These are phyloP conservation scores for Vicia faba DNA, from an alignment of 306 rosid genomes.

Conservation along the genomic window DNA sequence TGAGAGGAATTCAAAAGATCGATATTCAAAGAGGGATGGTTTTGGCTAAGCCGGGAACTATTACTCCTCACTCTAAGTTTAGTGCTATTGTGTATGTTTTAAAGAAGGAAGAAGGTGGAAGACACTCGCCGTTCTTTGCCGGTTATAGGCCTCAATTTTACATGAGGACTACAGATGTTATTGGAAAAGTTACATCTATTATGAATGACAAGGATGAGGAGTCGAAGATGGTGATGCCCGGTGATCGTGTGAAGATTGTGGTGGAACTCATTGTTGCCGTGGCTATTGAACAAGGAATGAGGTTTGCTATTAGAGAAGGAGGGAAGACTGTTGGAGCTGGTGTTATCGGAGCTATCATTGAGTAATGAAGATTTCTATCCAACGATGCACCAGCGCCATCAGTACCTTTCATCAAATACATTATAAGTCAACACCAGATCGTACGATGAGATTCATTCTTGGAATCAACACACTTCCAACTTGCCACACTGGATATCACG, in stretches of 20 bases:
- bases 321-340: slow-evolving; percentile 96
- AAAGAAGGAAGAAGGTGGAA: slow-evolving; percentile 91
- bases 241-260: slow-evolving; percentile 83
- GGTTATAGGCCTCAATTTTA: slow-evolving; percentile 91
- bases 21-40: slow-evolving; percentile 95
- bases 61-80: slow-evolving; percentile 82
- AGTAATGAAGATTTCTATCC: slow-evolving; percentile 48
- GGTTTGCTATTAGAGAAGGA: slow-evolving; percentile 94
- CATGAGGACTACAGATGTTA: slow-evolving; percentile 92
- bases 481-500: too few species aligned
- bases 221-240: slow-evolving; percentile 94
- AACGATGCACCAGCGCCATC: too few species aligned
- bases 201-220: slow-evolving; percentile 89
- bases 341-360: slow-evolving; percentile 75
- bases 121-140: slow-evolving; percentile 77
- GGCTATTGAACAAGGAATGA: slow-evolving; percentile 89
- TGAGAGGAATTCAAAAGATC: slow-evolving; percentile 76
- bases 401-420: too few species aligned
- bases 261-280: slow-evolving; percentile 78
- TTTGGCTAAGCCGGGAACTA: slow-evolving; percentile 79
- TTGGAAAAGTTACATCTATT: slow-evolving; percentile 65
- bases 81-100: slow-evolving; percentile 75
- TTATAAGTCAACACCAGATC: too few species aligned
- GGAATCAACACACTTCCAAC: too few species aligned
- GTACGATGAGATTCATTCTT: too few species aligned